phyloP scores from a whole-genome alignment of 768 basidiomycete species.

The Exsudoporus frostii region DNA sequence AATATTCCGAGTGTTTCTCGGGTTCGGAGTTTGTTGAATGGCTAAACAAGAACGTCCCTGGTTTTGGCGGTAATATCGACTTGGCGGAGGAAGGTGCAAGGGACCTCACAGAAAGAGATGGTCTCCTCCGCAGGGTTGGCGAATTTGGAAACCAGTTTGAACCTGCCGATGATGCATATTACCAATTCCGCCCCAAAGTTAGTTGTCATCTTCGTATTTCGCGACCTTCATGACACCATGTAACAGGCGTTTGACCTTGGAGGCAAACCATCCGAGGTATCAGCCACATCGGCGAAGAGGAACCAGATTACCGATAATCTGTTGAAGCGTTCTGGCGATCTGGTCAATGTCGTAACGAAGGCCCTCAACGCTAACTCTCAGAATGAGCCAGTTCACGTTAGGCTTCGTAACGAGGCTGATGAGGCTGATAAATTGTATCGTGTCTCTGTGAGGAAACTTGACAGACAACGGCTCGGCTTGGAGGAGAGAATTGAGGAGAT shows the following conservation, averaged over 20 bases:
- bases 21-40: conserved; percentile 88
- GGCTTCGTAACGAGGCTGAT: conserved; percentile 73
- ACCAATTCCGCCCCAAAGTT: conserved; percentile 82
- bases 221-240: conserved; percentile 19
- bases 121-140: conserved; percentile 67
- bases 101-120: conserved; percentile 52
- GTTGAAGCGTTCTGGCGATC: conserved; percentile 63
- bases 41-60: conserved; percentile 75
- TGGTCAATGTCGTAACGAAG: conserved; percentile 72
- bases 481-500: conserved; percentile 86
- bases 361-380: conserved; percentile 49
- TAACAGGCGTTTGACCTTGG: conserved; percentile 30
- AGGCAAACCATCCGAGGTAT: conserved; percentile 23
- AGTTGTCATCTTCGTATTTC: conserved; percentile 16
- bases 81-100: conserved; percentile 69
- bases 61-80: conserved; percentile 74
- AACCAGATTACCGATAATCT: conserved; percentile 50
- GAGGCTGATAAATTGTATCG: conserved; percentile 80
- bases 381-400: conserved; percentile 66
- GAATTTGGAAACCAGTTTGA: conserved; percentile 84
- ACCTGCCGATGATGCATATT: conserved; percentile 73
- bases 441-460: conserved; percentile 74
- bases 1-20: conserved; percentile 82
- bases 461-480: conserved; percentile 78
- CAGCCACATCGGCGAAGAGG: conserved; percentile 25